Conservation (phyloP, 495 filamentous ascomycete genomes). For the Aspergillus hancockii region DNA sequence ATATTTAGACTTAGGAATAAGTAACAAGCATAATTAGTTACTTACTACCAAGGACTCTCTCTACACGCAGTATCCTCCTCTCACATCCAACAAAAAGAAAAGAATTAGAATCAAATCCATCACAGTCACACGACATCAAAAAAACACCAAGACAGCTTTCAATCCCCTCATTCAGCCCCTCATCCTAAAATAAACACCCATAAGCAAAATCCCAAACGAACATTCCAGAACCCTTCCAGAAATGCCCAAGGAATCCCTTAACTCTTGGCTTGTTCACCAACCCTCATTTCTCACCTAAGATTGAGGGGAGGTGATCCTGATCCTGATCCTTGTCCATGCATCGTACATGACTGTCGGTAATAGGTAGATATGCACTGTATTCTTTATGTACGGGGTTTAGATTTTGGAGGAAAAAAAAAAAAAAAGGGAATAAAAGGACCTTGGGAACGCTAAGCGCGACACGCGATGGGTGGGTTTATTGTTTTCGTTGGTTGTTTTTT, state of each 20-base stretch:
- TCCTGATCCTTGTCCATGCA: no score
- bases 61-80: no score
- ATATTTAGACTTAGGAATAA: no score
- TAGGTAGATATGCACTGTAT: no score
- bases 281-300: background rate
- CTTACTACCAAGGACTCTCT: no score
- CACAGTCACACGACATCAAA: background rate
- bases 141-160: no score
- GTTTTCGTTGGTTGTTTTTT: background rate
- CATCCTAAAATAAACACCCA: background rate
- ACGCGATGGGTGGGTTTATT: background rate
- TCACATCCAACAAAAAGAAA: no score
- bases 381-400: no score
- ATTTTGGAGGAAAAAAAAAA: background rate
- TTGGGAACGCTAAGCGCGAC: background rate
- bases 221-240: conserved; percentile 11
- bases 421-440: no score
- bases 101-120: no score
- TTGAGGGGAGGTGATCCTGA: background rate
- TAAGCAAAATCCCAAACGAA: background rate
- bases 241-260: background rate
- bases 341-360: no score
- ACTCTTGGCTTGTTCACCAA: background rate
- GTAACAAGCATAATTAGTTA: no score
- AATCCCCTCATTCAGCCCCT: background rate